Conservation (phyloP, 768 basidiomycete genomes). For the Tricholoma terreum region DNA sequence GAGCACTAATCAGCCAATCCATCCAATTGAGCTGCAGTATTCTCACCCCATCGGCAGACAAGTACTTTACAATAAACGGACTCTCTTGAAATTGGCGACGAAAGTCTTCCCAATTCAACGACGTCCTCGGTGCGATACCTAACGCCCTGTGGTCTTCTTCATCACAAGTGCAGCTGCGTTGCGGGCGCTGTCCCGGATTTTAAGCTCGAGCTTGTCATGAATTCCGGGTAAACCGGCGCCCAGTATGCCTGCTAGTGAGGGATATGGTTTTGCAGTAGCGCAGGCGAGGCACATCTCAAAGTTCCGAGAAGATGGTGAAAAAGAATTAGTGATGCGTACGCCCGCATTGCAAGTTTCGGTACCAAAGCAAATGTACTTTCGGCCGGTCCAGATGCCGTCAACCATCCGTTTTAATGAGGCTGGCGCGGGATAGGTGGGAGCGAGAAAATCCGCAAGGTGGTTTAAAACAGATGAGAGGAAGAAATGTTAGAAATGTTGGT, state of each 20-base stretch:
- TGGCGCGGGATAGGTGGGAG: slow-evolving; percentile 54
- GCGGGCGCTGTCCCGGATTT: slow-evolving; percentile 33
- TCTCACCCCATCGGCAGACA: too few species aligned
- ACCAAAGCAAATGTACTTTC: slow-evolving; percentile 69
- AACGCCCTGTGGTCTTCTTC: slow-evolving; percentile 38
- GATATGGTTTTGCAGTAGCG: too few species aligned
- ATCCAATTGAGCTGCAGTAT: too few species aligned
- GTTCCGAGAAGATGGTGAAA: slow-evolving; percentile 47
- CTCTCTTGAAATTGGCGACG: slow-evolving; percentile 37
- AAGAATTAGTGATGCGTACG: slow-evolving; percentile 52
- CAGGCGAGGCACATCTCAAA: slow-evolving; percentile 64
- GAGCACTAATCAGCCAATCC: too few species aligned
- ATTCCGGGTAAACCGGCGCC: slow-evolving; percentile 55
- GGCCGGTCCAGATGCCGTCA: slow-evolving; percentile 70
- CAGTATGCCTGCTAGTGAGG: slow-evolving; percentile 52
- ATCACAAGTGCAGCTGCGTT: slow-evolving; percentile 40
- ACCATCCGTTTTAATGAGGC: slow-evolving; percentile 62
- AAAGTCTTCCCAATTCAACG: slow-evolving; percentile 48
- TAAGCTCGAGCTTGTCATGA: slow-evolving; percentile 32
- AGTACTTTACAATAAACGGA: too few species aligned
- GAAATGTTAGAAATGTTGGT: slow-evolving; percentile 59
- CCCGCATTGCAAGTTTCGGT: slow-evolving; percentile 66
- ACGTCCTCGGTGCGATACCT: slow-evolving; percentile 53
- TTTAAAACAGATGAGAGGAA: slow-evolving; percentile 58
- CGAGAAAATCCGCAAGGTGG: slow-evolving; percentile 54